phyloP scores from a whole-genome alignment of 208 protist species.

The Trypanosoma platydactyli region DNA sequence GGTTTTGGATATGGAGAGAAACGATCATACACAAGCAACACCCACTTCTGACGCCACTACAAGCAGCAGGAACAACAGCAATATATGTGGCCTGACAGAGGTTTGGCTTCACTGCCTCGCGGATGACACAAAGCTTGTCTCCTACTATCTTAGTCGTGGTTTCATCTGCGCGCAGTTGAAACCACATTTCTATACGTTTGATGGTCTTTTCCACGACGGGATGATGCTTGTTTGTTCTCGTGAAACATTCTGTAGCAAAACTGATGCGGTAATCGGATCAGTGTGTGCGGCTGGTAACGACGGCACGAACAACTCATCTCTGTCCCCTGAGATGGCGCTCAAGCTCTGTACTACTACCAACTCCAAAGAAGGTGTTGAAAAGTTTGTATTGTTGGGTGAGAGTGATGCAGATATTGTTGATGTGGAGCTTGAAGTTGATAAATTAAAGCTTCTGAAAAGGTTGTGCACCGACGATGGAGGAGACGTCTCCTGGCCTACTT shows the following conservation, averaged over 20 bases:
- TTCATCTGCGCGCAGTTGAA: slow-evolving; percentile 41
- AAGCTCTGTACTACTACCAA: background rate
- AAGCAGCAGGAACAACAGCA: background rate
- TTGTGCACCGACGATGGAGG: slow-evolving; percentile 17
- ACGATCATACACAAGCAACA: too few relatives aligned
- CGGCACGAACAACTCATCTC: background rate
- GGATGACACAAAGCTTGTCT: slow-evolving; percentile 32
- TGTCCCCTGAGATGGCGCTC: background rate
- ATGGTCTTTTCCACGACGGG: slow-evolving; percentile 20
- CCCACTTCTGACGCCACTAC: background rate
- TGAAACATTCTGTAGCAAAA: background rate
- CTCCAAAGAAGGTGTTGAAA: background rate
- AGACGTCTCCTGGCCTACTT: background rate
- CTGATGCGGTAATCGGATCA: background rate
- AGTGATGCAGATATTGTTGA: slow-evolving; percentile 34
- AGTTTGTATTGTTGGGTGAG: too few relatives aligned
- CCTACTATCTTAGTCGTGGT: slow-evolving; percentile 57
- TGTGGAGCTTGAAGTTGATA: slow-evolving; percentile 21
- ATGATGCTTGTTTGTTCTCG: slow-evolving; percentile 23
- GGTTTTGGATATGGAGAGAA: too few relatives aligned
- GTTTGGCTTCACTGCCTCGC: slow-evolving; percentile 84
- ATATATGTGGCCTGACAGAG: slow-evolving; percentile 47
- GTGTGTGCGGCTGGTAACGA: background rate
- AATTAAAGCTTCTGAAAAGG: slow-evolving; percentile 20
- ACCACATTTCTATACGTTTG: slow-evolving; percentile 59